Base-by-base conservation (phyloP, 1,139 yeast species). In the Saccharomycopsis hybrid region DNA sequence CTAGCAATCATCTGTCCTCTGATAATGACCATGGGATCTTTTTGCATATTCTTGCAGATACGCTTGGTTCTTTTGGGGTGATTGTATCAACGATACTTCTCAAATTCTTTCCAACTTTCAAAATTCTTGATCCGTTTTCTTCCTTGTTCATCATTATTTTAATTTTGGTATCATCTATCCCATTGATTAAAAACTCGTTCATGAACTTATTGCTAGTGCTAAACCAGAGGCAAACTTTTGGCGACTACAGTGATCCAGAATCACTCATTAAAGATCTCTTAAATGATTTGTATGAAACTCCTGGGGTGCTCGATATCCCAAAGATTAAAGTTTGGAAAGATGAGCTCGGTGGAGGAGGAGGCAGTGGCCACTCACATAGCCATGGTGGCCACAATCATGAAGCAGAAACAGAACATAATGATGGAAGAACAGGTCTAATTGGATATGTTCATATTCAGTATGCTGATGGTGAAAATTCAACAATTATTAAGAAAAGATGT, bases 1-100 rank as follows among this genome's bases (percentile, higher is more conserved):
- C 49, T 8, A 49, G 45, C 3, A 11, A 24, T 13, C 24, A 32
- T 2, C 7, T 4, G 4, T 40, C 47, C 33, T 32, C 45, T n/a
- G 96, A 90, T 60, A 92, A 92, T 63, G 87, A 92, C 95, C 81
- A 82, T 55, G 99, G 99, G 27, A 88, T 92, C 8, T 92, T 92
- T 59, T 70, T 92, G 43, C 99, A 92, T 60, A 86, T 92, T 43
- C 66, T 92, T 44, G 98, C 99, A 0, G 99, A 92, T 60, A 92
- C 98, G 0, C 70, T 94, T 35, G 98, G 99, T 0, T 90, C 97
- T 0, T 95, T 89, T 0, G 97, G 98, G 4, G 99, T 94, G 28
- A 92, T 94, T 9, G 66, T 87, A 0, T 89, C 97, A 0, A 92
- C 98, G 0, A 52, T 84, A 1, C 65, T 84, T 40, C 80, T 85